Conservation (phyloP, 108 stramenopile genomes). For the Craspedostauros australis region DNA sequence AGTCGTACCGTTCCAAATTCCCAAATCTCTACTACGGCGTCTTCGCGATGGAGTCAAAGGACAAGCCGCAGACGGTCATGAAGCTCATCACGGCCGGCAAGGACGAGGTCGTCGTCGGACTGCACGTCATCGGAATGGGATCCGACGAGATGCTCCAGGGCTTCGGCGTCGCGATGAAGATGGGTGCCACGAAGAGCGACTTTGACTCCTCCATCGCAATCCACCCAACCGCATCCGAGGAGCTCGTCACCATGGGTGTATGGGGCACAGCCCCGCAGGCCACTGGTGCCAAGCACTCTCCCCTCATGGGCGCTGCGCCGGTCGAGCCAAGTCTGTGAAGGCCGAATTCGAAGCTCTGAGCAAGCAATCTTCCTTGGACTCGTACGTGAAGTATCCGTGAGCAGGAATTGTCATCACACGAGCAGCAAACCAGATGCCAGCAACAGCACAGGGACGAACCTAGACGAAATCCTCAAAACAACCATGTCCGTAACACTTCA, state of each 20-base stretch:
- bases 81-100: conserved; percentile 85
- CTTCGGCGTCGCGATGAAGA: conserved; percentile 84
- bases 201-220: conserved; percentile 93
- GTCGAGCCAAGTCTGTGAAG: conserved; percentile 42
- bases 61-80: conserved; percentile 91
- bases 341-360: no score
- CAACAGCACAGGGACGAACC: no score
- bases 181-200: conserved; percentile 95
- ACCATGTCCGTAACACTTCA: no score
- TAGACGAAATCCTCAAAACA: no score
- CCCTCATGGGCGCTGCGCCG: conserved; percentile 58
- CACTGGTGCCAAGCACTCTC: conserved; percentile 63
- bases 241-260: conserved; percentile 81
- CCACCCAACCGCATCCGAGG: conserved; percentile 92
- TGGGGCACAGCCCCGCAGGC: conserved; percentile 75
- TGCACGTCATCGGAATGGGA: conserved; percentile 92
- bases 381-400: no score
- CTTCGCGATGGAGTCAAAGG: conserved; percentile 74
- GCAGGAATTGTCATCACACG: no score
- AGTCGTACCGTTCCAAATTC: conserved; percentile 86
- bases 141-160: conserved; percentile 96
- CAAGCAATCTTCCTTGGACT: no score
- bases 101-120: conserved; percentile 86
- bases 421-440: no score
- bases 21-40: conserved; percentile 85